Evolutionary conservation across 768 basidiomycete species (phyloP).

Genomic region (Collybiopsis confluens): DNA sequence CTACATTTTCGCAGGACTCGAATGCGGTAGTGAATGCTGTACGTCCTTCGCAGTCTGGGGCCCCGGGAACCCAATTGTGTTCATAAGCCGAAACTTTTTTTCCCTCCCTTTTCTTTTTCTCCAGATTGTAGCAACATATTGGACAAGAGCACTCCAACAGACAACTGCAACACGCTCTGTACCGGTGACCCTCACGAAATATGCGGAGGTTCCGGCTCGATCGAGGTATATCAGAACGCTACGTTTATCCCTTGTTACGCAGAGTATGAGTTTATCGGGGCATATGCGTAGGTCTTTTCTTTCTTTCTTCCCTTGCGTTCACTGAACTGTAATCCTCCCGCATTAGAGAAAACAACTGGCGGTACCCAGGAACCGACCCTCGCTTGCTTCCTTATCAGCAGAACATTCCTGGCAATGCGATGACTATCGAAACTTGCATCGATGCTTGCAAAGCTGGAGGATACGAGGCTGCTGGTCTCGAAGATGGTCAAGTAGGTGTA

Average conservation of each 20-base stretch:
- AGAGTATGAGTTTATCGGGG: neutral
- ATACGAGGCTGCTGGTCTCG: neutral
- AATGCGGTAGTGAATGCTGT: constrained; percentile 20
- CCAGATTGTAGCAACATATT: neutral
- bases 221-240: constrained; percentile 16
- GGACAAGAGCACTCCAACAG: neutral
- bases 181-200: constrained; percentile 14
- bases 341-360: neutral
- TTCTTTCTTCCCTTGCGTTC: neutral
- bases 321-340: neutral
- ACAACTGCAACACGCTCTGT: constrained; percentile 13
- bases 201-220: constrained; percentile 18
- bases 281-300: neutral
- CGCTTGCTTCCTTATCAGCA: neutral
- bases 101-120: neutral
- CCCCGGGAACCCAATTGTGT: no score
- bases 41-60: constrained; percentile 4
- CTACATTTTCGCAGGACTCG: constrained; percentile 16
- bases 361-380: neutral
- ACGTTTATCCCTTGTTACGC: neutral
- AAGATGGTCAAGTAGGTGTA: neutral
- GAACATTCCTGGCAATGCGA: neutral
- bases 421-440: neutral
- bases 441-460: neutral
- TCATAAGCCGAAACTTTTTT: neutral